Evolutionary conservation across 345 rosid species (phyloP).

Genomic region (Ceriops decandra): DNA sequence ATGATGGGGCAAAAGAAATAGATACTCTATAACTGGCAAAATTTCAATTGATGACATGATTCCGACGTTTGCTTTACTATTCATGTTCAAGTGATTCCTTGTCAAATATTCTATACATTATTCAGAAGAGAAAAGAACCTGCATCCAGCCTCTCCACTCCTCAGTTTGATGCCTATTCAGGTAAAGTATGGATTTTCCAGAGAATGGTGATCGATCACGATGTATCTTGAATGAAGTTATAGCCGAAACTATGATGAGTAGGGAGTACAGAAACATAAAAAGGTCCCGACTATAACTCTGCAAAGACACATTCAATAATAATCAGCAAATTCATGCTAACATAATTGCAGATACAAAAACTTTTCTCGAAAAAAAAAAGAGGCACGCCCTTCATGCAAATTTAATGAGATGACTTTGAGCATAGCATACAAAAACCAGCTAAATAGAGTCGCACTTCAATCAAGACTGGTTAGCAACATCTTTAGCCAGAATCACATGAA

Average conservation of each 20-base stretch:
- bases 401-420: not conserved
- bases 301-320: constrained; percentile 22
- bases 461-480: not conserved
- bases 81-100: too few relatives aligned
- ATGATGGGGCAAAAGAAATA: not conserved
- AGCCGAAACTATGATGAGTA: constrained; percentile 94
- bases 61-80: not conserved
- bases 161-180: constrained; percentile 99
- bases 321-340: not conserved
- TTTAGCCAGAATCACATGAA: not conserved
- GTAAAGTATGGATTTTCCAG: constrained; percentile 82
- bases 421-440: not conserved
- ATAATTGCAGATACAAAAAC: not conserved
- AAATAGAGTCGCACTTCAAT: not conserved
- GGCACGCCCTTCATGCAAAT: not conserved
- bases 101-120: not conserved
- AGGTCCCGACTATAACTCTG: constrained; percentile 93
- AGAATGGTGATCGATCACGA: constrained; percentile 79
- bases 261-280: constrained; percentile 84
- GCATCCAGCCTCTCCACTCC: constrained; percentile 99
- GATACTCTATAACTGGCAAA: not conserved
- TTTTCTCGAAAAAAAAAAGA: not conserved
- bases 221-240: constrained; percentile 86
- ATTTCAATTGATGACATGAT: not conserved
- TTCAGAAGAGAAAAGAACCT: constrained; percentile 52